phyloP scores from a whole-genome alignment of 2,329 filamentous ascomycete species.

The Colletotrichum somersetense region DNA sequence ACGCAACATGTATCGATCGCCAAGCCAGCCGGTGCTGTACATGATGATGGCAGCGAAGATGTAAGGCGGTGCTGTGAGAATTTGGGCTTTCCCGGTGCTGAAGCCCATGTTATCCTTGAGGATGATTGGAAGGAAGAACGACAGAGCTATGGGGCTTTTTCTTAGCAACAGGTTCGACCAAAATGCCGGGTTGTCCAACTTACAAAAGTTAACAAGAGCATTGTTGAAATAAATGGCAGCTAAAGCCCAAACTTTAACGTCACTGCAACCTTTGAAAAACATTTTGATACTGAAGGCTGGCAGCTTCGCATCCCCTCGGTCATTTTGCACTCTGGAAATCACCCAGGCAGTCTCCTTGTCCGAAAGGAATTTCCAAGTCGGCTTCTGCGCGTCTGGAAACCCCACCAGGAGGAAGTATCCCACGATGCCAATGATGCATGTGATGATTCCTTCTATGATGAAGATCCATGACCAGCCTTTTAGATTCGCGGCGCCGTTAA shows the following conservation, averaged over 20 bases:
- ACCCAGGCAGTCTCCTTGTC: conserved; percentile 75
- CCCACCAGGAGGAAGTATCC: conserved; percentile 77
- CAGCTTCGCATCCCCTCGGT: conserved; percentile 72
- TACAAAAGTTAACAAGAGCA: conserved; percentile 35
- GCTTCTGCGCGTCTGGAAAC: conserved; percentile 77
- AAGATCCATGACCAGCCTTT: conserved; percentile 73
- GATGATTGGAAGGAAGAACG: conserved; percentile 70
- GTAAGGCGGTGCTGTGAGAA: conserved; percentile 70
- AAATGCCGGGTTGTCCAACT: not conserved
- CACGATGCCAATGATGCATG: conserved; percentile 46
- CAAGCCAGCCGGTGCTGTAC: conserved; percentile 71
- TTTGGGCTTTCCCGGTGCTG: conserved; percentile 56
- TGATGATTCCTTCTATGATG: conserved; percentile 75
- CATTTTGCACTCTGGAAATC: conserved; percentile 73
- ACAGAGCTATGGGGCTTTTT: conserved; percentile 58
- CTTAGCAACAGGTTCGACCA: conserved; percentile 42
- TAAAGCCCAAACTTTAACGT: conserved; percentile 78
- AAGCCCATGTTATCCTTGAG: conserved; percentile 53
- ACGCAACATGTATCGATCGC: conserved; percentile 72
- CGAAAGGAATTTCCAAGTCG: conserved; percentile 66
- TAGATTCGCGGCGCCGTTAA: conserved; percentile 67
- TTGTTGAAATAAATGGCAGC: conserved; percentile 56
- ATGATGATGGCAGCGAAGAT: conserved; percentile 73
- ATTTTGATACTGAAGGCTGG: conserved; percentile 79
- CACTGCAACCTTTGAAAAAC: conserved; percentile 74